Base-by-base conservation (phyloP, 495 filamentous ascomycete genomes). In the Annulohypoxylon nitens region DNA sequence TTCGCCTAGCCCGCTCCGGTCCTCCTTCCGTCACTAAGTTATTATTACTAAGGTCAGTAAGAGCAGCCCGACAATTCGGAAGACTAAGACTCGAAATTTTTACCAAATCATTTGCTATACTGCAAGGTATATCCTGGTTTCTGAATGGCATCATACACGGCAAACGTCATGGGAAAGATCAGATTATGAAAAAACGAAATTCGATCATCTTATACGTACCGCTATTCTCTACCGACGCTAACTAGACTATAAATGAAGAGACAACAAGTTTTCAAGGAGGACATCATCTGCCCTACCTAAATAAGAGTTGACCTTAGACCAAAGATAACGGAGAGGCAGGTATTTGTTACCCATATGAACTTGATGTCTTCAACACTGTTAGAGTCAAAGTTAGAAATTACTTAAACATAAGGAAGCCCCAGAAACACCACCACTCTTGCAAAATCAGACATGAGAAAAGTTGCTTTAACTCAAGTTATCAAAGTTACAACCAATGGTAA, bases 21-120 rank as follows among this genome's bases (percentile, higher is more conserved):
- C 16, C 47, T 20, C 41, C 18, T 61, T 61, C 58, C 37, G 57
- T 20, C 23, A 25, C 30, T 45, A 45, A 33, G 30, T 23, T 23
- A 23, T 23, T 6, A 30, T 6, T 3, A 26, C 33, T 47, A 47
- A 34, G 33, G 58, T 23, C 25, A 26, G 16, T 47, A 47, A 18
- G 33, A 54, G 18, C 61, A 64, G 48, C 36, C 48, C 48, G 30
- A 39, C 43, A 51, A 36, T 37, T 41, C 16, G 43, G 45, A 63
- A 63, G 37, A 43, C 36, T 26, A 60, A 63, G 60, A 51, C 26
- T 50, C 11, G 25, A 50, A 50, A 51, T 5, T 11, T 16, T 50
- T 63, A 63, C 33, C 45, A 51, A 63, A 63, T 63, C 36, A 51
- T 63, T 63, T 51, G 26, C 60, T 64, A 1, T 39, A 8, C 5